Evolutionary conservation across 495 filamentous ascomycete species (phyloP), one percentile per base, ranked within the genome.

Genomic region (Neurospora sp.): DNA sequence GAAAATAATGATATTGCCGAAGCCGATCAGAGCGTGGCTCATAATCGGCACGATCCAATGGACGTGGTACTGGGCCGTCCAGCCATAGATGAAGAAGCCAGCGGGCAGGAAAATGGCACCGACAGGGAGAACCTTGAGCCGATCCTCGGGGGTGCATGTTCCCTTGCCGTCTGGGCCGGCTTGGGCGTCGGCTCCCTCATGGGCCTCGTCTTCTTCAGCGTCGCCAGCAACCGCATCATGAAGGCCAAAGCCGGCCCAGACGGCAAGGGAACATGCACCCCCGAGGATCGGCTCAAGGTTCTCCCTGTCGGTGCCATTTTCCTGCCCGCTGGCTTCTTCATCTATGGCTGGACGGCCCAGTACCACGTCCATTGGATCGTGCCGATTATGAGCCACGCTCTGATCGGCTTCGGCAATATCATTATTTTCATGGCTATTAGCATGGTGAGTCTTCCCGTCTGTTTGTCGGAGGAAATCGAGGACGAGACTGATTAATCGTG

Each of bases 321-420:
- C 6, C 75, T 90, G 1, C 86, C 87, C 3, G 74, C 83, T 20
- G 78, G 82, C 0, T 80, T 89, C 35, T 86, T 86, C 73, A 81
- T 84, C 70, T 87, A 88, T 76, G 87, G 87, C 1, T 84, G 86
- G 87, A 79, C 91, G 2, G 90, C 92, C 73, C 86, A 89, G 70
- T 85, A 88, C 6, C 82, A 80, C 12, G 87, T 95, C 39, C 92
- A 94, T 79, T 92, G 89, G 89, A 87, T 90, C 39, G 86, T 89
- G 8, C 53, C 53, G 27, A 35, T 65, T 18, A 35, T 65, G 53
- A 65, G 53, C 53, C 53, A 65, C 14, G 53, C 14, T 65, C 31
- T 65, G 27, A 65, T 65, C 27, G 53, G 53, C 1, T 65, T 65
- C 53, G 53, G 53, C 31, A 65, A 35, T 14, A 65, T 35, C 6